Evolutionary conservation across 1,284 basidiomycete species (phyloP).

Genomic region (Golubevia sp.): DNA sequence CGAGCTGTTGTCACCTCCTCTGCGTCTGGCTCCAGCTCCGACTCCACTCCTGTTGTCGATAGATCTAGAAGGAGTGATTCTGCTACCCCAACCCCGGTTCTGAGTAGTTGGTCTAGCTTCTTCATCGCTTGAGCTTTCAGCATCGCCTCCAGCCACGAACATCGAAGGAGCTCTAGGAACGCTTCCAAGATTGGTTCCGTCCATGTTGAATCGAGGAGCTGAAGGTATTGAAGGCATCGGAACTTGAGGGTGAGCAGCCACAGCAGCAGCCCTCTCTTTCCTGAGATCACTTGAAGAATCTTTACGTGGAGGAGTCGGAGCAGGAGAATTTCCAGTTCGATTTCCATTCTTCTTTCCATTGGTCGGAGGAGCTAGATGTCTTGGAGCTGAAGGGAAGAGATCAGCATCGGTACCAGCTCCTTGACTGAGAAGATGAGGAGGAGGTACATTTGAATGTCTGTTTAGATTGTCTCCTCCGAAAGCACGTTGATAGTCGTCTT

Average conservation of each 20-base stretch:
- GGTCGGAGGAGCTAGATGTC: not conserved
- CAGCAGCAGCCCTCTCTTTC: no score
- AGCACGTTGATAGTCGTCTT: conserved; percentile 31
- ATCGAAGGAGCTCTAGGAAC: not conserved
- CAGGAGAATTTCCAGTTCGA: conserved; percentile 2
- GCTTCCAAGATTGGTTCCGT: not conserved
- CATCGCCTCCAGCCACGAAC: not conserved
- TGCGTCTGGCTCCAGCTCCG: no score
- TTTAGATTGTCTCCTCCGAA: conserved; percentile 13
- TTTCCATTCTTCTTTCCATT: not conserved
- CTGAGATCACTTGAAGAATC: not conserved
- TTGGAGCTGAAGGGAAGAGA: conserved; percentile 19
- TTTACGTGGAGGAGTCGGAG: conserved; percentile 15
- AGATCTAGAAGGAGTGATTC: conserved; percentile 2
- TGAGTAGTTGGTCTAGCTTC: no score
- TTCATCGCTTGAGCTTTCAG: no score
- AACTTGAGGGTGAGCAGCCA: not conserved
- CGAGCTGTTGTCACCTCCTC: not conserved
- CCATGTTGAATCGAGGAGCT: conserved; percentile 11
- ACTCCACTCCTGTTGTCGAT: no score
- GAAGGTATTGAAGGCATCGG: conserved; percentile 8
- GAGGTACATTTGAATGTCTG: conserved; percentile 15
- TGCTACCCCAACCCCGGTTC: no score
- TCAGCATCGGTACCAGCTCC: conserved; percentile 24
- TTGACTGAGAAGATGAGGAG: conserved; percentile 28